phyloP scores from a whole-genome alignment of 192 early-diverging fungal species.

The Mortierella claussenii region DNA sequence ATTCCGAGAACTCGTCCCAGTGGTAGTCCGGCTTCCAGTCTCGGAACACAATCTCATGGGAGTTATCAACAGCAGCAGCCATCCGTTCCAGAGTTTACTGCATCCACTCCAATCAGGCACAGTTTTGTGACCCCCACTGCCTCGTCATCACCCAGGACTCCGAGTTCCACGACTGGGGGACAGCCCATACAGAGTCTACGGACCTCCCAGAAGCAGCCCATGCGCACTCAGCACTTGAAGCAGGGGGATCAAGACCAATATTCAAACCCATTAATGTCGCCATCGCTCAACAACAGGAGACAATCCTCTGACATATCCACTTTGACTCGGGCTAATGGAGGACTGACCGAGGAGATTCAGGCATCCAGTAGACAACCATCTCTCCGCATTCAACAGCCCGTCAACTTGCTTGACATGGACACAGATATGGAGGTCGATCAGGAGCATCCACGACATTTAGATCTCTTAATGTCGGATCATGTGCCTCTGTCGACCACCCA shows the following conservation, averaged over 20 bases:
- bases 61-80: neutral
- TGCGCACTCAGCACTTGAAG: neutral
- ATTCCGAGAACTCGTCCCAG: slow-evolving; percentile 17
- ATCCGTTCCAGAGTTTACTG: neutral
- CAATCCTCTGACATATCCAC: no score
- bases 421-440: slow-evolving; percentile 31
- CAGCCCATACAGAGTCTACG: slow-evolving; percentile 5
- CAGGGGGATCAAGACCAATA: neutral
- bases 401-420: slow-evolving; percentile 12
- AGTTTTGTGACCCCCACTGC: neutral
- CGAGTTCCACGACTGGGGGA: neutral
- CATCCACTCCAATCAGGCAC: neutral
- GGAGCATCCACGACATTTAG: slow-evolving; percentile 23
- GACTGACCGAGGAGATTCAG: neutral
- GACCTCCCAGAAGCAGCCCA: neutral
- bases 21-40: no score
- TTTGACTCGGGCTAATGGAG: no score
- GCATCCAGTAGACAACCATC: neutral
- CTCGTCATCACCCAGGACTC: slow-evolving; percentile 8
- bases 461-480: slow-evolving; percentile 20
- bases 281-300: slow-evolving; percentile 1
- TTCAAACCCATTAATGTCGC: neutral
- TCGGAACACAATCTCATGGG: no score
- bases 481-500: neutral
- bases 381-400: neutral